Evolutionary conservation across 1,139 yeast genomes (phyloP).

Genomic region (Kodamaea suecica): DNA sequence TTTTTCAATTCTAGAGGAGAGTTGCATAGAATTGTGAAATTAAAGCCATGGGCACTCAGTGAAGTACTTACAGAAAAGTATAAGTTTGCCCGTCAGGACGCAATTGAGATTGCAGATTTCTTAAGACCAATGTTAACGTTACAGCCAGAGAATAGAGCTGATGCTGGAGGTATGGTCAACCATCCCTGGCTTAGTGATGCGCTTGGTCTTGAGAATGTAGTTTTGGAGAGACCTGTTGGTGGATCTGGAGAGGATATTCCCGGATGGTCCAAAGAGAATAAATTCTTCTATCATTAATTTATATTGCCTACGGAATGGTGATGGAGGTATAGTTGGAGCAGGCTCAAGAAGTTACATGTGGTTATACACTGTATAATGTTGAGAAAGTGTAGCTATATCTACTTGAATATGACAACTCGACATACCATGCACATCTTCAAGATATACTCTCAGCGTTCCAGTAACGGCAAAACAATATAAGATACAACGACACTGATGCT

Average conservation of each 20-base stretch:
- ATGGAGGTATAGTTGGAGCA: neutral
- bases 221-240: conserved; percentile 46
- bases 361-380: too few species aligned
- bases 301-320: too few species aligned
- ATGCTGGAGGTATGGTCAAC: conserved; percentile 38
- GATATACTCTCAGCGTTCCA: too few species aligned
- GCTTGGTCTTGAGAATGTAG: conserved; percentile 21
- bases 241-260: conserved; percentile 68
- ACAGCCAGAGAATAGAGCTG: conserved; percentile 66
- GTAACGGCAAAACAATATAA: too few species aligned
- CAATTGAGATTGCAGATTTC: conserved; percentile 44
- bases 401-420: too few species aligned
- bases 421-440: too few species aligned
- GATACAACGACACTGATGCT: too few species aligned
- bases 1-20: conserved; percentile 36
- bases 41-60: conserved; percentile 49
- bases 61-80: conserved; percentile 47
- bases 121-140: conserved; percentile 69
- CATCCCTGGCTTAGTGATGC: conserved; percentile 43
- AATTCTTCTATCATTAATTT: conserved; percentile 3
- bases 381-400: too few species aligned
- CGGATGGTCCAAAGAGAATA: conserved; percentile 59
- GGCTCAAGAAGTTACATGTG: too few species aligned
- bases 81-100: conserved; percentile 31
- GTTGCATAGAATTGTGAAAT: conserved; percentile 29